A percentile compares a stretch with the other conserved stretches of the same genome.
phyloP scores from a whole-genome alignment of 1,284 basidiomycete species.

The Fomes fomentarius region DNA sequence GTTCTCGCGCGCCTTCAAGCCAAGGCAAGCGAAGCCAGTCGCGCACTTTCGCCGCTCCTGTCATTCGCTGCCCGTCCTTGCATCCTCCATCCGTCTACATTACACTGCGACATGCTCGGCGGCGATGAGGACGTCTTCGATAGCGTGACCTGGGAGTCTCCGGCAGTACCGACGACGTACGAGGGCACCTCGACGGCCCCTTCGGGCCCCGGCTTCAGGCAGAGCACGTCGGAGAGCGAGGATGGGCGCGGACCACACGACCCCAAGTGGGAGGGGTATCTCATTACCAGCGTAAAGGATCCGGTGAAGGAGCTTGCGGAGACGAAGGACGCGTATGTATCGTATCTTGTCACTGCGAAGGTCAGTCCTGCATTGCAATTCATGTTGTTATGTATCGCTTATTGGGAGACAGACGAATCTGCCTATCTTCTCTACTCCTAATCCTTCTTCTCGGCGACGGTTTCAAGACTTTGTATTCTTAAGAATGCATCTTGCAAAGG shows the following conservation, averaged over 20 bases:
- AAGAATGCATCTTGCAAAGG: slow-evolving; percentile 83
- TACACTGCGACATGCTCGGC: slow-evolving; percentile 73
- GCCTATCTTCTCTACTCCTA: slow-evolving; percentile 76
- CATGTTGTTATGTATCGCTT: neutral
- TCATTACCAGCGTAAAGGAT: slow-evolving; percentile 86
- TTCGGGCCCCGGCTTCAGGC: slow-evolving; percentile 74
- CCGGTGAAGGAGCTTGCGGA: slow-evolving; percentile 95
- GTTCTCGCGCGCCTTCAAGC: slow-evolving; percentile 6
- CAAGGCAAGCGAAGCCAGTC: slow-evolving; percentile 1
- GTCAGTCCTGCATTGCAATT: slow-evolving; percentile 46
- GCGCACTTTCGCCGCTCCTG: neutral
- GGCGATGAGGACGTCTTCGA: slow-evolving; percentile 87
- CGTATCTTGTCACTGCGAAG: slow-evolving; percentile 90
- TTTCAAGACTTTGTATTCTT: slow-evolving; percentile 99
- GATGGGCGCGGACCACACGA: slow-evolving; percentile 66
- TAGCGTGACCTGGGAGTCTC: slow-evolving; percentile 84
- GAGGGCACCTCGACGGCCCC: slow-evolving; percentile 42
- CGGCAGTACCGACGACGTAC: slow-evolving; percentile 54
- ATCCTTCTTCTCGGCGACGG: slow-evolving; percentile 78
- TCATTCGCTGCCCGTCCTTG: no score
- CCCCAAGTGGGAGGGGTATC: slow-evolving; percentile 90
- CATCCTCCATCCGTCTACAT: no score
- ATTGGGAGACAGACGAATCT: slow-evolving; percentile 69
- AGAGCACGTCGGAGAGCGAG: slow-evolving; percentile 68
- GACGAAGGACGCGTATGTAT: slow-evolving; percentile 96